A percentile compares a stretch with the other conserved stretches of the same genome.
Conservation (phyloP, 257 asterid species). For the Solanum clarkiae region DNA sequence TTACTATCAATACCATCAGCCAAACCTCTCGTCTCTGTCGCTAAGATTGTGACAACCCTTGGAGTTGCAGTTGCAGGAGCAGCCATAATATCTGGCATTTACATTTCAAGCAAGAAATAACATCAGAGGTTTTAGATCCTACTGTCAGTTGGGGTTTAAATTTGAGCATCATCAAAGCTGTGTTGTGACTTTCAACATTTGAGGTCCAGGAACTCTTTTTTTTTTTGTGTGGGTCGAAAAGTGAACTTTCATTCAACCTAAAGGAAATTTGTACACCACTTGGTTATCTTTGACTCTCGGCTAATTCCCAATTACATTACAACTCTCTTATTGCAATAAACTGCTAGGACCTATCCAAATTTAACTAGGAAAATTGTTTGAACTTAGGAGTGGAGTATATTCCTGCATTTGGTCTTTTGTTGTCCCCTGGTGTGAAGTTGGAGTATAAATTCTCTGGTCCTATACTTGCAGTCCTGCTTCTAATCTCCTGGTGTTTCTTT, state of each 20-base stretch:
- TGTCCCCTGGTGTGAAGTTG: background rate
- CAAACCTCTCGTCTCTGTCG: constrained; percentile 16
- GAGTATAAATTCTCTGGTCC: background rate
- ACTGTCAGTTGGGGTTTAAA: background rate
- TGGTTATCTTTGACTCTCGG: too few species aligned
- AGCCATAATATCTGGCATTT: constrained; percentile 54
- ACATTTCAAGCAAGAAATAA: constrained; percentile 62
- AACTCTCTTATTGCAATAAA: too few species aligned
- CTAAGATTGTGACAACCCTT: constrained; percentile 31
- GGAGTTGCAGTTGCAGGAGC: constrained; percentile 76
- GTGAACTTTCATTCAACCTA: too few species aligned
- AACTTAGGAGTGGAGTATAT: background rate
- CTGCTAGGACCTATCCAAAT: background rate
- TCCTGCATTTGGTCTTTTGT: background rate
- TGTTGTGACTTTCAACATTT: background rate
- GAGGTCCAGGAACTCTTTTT: background rate
- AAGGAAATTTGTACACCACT: too few species aligned
- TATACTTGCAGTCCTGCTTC: background rate
- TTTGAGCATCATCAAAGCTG: background rate
- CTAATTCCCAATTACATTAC: too few species aligned
- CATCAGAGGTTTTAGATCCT: background rate
- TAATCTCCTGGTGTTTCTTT: too few species aligned
- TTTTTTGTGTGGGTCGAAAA: too few species aligned
- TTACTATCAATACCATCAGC: constrained; percentile 39
- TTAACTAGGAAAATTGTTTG: background rate